Percentiles rank a stretch among this genome's conserved stretches.
These are phyloP conservation scores for Kwoniella europaea DNA, from an alignment of 768 basidiomycete species.

Conservation along the genomic window DNA sequence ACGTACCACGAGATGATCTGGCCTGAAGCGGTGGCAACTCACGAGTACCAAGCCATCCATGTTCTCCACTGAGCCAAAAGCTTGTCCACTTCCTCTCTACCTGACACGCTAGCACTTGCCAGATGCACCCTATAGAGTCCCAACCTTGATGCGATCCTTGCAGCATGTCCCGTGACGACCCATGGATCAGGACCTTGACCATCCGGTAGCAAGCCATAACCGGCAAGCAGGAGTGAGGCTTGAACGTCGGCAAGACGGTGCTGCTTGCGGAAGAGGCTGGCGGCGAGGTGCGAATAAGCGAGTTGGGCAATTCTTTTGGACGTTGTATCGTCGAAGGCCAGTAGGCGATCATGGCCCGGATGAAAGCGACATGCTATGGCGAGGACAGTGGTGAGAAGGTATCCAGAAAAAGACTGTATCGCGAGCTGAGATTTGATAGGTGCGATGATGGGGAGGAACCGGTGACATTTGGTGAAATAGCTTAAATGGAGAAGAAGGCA, in stretches of 20 bases:
- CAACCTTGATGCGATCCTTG: slow-evolving; percentile 31
- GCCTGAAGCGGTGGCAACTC: background rate
- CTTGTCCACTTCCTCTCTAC: background rate
- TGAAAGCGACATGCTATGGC: no score
- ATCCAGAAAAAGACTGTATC: no score
- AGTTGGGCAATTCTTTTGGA: slow-evolving; percentile 14
- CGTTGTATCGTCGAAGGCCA: background rate
- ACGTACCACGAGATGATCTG: no score
- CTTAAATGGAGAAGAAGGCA: no score
- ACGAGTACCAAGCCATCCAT: slow-evolving; percentile 6
- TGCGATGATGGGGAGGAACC: no score
- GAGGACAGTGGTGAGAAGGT: no score
- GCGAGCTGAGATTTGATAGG: no score
- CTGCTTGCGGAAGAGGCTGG: slow-evolving; percentile 30
- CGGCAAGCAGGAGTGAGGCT: slow-evolving; percentile 36
- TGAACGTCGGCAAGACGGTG: slow-evolving; percentile 36
- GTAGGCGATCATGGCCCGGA: no score
- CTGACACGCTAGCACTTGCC: background rate
- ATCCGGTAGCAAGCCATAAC: slow-evolving; percentile 31
- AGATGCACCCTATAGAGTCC: slow-evolving; percentile 21
- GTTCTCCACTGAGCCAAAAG: slow-evolving; percentile 1
- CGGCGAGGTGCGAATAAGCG: slow-evolving; percentile 34
- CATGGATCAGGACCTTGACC: slow-evolving; percentile 39
- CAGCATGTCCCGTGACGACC: slow-evolving; percentile 38
- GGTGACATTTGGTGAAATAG: no score